Conservation (phyloP, 2,329 filamentous ascomycete species). For the Fusarium sp. region DNA sequence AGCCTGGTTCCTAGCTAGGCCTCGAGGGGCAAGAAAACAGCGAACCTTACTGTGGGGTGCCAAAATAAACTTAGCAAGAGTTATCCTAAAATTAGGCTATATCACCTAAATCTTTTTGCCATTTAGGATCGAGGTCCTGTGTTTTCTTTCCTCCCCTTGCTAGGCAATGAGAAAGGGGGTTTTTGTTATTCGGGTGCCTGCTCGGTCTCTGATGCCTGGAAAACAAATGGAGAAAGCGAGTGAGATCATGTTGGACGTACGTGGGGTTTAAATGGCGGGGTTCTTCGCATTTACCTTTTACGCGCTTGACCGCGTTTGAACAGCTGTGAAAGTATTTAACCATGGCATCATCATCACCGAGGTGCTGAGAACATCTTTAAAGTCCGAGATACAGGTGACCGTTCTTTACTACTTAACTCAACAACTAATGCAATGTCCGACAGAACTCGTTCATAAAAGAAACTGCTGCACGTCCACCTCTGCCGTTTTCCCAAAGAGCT, state of each 20-base stretch:
- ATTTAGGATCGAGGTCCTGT: too few species aligned
- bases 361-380: not conserved
- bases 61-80: too few species aligned
- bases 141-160: too few species aligned
- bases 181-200: conserved; percentile 34
- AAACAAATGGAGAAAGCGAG: conserved; percentile 30
- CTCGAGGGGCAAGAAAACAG: too few species aligned
- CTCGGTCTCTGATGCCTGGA: conserved; percentile 31
- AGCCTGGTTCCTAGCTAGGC: not conserved
- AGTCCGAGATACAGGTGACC: not conserved
- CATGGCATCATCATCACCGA: not conserved
- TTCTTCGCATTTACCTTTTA: conserved; percentile 9
- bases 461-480: conserved; percentile 21
- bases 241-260: conserved; percentile 44
- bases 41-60: too few species aligned
- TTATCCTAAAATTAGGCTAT: too few species aligned
- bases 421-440: conserved; percentile 23
- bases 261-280: conserved; percentile 45
- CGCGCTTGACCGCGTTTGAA: conserved; percentile 9
- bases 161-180: not conserved
- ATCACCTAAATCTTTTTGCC: too few species aligned
- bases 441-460: conserved; percentile 29
- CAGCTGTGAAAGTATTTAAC: not conserved
- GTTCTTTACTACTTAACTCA: conserved; percentile 20
- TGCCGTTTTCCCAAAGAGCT: conserved; percentile 41